Conservation (phyloP, 305 asterid species). For the Solanum hybrid region DNA sequence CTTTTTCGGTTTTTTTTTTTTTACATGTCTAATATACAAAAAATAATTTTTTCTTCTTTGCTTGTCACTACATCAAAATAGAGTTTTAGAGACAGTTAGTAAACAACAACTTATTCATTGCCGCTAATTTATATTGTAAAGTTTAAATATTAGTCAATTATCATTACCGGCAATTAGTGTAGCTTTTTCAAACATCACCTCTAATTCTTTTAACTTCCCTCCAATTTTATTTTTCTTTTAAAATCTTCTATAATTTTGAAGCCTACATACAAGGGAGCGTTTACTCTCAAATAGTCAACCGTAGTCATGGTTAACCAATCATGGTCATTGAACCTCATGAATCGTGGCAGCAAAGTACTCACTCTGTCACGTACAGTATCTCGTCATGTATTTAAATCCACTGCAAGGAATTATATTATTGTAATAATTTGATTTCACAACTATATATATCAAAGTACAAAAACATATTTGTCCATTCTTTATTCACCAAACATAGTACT, state of each 20-base stretch:
- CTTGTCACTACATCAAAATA: background rate
- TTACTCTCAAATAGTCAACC: background rate
- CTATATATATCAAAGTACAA: background rate
- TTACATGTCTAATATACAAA: no score
- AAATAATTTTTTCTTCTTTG: no score
- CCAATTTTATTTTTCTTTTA: background rate
- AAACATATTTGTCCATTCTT: background rate
- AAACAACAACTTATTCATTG: background rate
- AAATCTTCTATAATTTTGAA: no score
- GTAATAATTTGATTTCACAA: no score
- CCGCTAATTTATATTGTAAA: background rate
- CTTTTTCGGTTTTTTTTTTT: no score
- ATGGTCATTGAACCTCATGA: no score
- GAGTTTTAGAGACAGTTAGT: background rate
- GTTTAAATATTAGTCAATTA: background rate
- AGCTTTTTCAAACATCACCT: background rate
- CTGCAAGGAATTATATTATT: background rate
- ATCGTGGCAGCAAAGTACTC: background rate
- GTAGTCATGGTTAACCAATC: no score
- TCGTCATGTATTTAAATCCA: background rate
- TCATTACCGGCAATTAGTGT: background rate
- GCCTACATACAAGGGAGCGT: background rate
- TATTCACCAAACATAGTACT: background rate
- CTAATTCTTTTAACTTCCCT: background rate
- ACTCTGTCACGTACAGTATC: background rate